phyloP scores from a whole-genome alignment of 345 rosid genomes.

The Nephelium lappaceum region DNA sequence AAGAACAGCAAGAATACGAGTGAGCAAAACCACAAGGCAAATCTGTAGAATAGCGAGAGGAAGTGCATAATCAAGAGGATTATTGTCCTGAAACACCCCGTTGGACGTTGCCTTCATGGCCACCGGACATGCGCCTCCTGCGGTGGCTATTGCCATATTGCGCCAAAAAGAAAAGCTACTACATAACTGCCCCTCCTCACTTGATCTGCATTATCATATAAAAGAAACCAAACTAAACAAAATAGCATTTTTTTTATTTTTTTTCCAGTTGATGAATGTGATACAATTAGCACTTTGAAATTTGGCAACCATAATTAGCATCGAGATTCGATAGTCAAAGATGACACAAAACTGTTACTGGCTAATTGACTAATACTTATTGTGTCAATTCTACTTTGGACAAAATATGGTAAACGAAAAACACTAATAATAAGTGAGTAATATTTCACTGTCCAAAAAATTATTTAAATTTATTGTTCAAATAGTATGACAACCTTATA shows the following conservation, averaged over 20 bases:
- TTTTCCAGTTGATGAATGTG: too few species aligned
- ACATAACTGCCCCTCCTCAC: not conserved
- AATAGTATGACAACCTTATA: too few species aligned
- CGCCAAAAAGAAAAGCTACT: not conserved
- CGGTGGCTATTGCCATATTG: constrained; percentile 35
- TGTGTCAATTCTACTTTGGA: not conserved
- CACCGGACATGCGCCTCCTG: constrained; percentile 37
- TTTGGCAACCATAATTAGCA: not conserved
- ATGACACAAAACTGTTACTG: not conserved
- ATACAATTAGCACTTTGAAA: not conserved
- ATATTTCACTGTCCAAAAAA: too few species aligned
- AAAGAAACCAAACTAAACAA: too few species aligned
- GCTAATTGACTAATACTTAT: not conserved
- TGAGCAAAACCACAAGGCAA: constrained; percentile 67
- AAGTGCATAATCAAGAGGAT: constrained; percentile 70
- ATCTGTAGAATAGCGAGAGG: constrained; percentile 90
- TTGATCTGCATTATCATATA: too few species aligned
- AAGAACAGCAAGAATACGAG: constrained; percentile 76
- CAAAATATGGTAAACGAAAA: not conserved
- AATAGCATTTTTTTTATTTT: too few species aligned
- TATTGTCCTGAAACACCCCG: constrained; percentile 81
- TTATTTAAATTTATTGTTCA: too few species aligned
- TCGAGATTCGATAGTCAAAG: not conserved
- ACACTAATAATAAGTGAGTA: not conserved
- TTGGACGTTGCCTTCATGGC: constrained; percentile 88